Evolutionary conservation across 352 stramenopile genomes (phyloP).

Genomic region (Pythium folliculosum): DNA sequence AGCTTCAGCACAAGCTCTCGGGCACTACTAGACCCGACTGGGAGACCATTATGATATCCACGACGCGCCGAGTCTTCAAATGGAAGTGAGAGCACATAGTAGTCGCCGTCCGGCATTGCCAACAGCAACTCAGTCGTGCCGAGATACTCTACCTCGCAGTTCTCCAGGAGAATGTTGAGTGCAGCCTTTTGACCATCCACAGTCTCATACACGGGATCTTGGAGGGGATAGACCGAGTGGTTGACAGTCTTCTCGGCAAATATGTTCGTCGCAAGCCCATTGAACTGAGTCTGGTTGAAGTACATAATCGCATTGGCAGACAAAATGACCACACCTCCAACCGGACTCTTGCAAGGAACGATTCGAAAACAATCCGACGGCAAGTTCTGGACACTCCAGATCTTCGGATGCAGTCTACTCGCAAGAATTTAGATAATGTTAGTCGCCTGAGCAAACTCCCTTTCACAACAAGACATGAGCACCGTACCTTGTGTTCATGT

Average conservation of each 20-base stretch:
- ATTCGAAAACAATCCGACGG: slow-evolving; percentile 79
- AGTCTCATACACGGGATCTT: slow-evolving; percentile 65
- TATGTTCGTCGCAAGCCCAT: slow-evolving; percentile 67
- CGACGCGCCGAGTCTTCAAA: slow-evolving; percentile 54
- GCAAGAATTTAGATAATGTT: slow-evolving; percentile 7
- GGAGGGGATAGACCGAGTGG: slow-evolving; percentile 63
- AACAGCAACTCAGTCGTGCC: slow-evolving; percentile 73
- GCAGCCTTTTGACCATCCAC: slow-evolving; percentile 44
- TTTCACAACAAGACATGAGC: not conserved
- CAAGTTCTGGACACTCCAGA: slow-evolving; percentile 84
- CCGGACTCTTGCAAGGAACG: slow-evolving; percentile 66
- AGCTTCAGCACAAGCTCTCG: slow-evolving; percentile 46
- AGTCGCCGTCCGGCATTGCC: slow-evolving; percentile 52
- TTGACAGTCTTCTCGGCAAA: slow-evolving; percentile 82
- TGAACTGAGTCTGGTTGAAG: slow-evolving; percentile 89
- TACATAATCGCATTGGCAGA: slow-evolving; percentile 84
- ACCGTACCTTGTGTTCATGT: slow-evolving; percentile 76
- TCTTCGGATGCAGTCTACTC: slow-evolving; percentile 75
- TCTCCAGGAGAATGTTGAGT: slow-evolving; percentile 65
- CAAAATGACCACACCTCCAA: slow-evolving; percentile 77
- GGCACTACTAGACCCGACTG: slow-evolving; percentile 9
- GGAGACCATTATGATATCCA: slow-evolving; percentile 34
- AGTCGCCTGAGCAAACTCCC: not conserved
- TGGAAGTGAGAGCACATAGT: slow-evolving; percentile 66
- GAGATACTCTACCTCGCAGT: slow-evolving; percentile 71